A percentile compares a stretch with the other conserved stretches of the same genome.
Conservation (phyloP, 2,329 filamentous ascomycete species). For the Penicillium paneum region DNA sequence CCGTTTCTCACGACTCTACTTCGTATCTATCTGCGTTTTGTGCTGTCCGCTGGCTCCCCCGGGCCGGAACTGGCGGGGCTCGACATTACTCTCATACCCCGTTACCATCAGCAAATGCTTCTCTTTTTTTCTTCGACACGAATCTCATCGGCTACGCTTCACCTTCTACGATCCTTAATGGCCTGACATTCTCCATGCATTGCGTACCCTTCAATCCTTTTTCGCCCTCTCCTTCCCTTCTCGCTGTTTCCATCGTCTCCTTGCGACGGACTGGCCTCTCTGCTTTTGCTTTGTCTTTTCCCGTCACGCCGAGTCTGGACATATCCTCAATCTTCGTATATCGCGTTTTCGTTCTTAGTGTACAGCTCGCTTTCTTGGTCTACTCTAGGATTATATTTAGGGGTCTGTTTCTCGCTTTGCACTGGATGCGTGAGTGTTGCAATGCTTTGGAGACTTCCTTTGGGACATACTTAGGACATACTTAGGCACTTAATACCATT, state of each 20-base stretch:
- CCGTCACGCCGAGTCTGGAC: conserved; percentile 17
- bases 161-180: conserved; percentile 23
- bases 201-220: conserved; percentile 1
- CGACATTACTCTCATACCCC: conserved; percentile 19
- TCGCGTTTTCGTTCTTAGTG: conserved; percentile 10
- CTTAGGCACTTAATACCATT: conserved; percentile 18
- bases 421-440: conserved; percentile 12
- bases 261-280: conserved; percentile 11
- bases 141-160: conserved; percentile 16
- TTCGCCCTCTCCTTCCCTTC: not conserved
- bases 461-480: conserved; percentile 20
- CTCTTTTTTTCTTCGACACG: conserved; percentile 9
- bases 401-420: conserved; percentile 2
- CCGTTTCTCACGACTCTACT: conserved; percentile 11
- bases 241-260: conserved; percentile 14
- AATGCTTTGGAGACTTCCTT: conserved; percentile 15
- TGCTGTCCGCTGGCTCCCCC: conserved; percentile 10
- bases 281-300: not conserved
- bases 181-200: conserved; percentile 13
- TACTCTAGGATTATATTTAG: conserved; percentile 7
- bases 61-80: conserved; percentile 21
- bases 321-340: conserved; percentile 18
- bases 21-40: conserved; percentile 5
- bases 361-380: conserved; percentile 7
- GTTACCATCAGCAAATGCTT: conserved; percentile 8